Conservation (phyloP, 73 alveolate genomes). For the Uronychia binucleata region DNA sequence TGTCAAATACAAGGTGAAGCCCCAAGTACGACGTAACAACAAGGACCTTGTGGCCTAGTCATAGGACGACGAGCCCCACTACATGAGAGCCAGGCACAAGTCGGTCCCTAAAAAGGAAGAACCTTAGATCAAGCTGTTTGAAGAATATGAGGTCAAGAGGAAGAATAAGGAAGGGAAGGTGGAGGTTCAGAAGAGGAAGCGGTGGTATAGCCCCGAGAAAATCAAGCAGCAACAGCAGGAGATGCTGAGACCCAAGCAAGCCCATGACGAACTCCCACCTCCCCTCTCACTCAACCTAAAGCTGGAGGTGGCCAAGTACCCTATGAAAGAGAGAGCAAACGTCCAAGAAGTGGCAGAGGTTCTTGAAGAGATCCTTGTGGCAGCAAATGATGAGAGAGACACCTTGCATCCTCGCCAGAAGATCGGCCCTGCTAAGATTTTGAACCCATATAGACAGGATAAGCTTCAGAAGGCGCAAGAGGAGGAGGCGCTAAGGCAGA, state of each 20-base stretch:
- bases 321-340: constrained; percentile 14
- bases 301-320: constrained; percentile 21
- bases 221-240: neutral
- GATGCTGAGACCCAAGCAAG: too few species aligned
- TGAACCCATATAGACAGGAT: constrained; percentile 21
- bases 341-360: constrained; percentile 29
- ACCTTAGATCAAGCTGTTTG: neutral
- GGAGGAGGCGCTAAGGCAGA: neutral
- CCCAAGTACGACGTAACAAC: constrained; percentile 22
- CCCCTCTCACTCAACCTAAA: constrained; percentile 1
- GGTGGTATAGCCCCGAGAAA: neutral
- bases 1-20: constrained; percentile 15
- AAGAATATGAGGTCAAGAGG: neutral
- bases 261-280: constrained; percentile 14
- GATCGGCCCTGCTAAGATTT: neutral
- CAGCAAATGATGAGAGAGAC: constrained; percentile 1
- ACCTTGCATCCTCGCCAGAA: neutral
- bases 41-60: neutral
- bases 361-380: constrained; percentile 25
- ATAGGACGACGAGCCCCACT: neutral
- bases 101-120: neutral
- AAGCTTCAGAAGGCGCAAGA: constrained; percentile 2
- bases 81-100: neutral
- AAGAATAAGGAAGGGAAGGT: neutral
- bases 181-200: neutral